Evolutionary conservation across 2,329 filamentous ascomycete genomes (phyloP).

Genomic region (Elsinoe arachidis): DNA sequence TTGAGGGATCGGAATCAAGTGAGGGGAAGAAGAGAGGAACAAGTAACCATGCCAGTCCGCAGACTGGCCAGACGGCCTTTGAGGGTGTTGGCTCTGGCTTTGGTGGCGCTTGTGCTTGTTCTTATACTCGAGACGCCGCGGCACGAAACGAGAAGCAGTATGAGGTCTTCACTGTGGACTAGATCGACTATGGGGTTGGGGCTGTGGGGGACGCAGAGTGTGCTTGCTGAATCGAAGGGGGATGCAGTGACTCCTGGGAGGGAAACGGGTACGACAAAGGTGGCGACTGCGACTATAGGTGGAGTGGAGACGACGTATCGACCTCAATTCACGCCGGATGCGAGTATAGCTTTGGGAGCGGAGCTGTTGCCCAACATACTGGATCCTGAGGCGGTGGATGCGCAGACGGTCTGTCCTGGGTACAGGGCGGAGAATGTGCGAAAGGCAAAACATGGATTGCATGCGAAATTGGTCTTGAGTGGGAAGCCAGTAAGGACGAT

Average conservation of each 20-base stretch:
- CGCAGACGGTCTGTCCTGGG: constrained; percentile 54
- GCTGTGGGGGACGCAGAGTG: neutral
- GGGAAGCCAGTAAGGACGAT: constrained; percentile 33
- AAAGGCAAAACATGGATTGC: constrained; percentile 40
- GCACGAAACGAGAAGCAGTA: neutral
- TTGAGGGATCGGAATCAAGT: neutral
- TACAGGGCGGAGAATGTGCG: constrained; percentile 47
- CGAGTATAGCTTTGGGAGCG: constrained; percentile 25
- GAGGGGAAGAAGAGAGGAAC: neutral
- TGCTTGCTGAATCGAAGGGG: neutral
- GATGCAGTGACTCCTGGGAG: neutral
- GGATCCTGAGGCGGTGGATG: constrained; percentile 55
- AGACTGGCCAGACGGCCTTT: neutral
- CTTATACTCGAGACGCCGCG: neutral
- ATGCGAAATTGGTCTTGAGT: constrained; percentile 44
- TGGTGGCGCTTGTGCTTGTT: neutral
- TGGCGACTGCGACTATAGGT: constrained; percentile 22
- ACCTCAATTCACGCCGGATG: constrained; percentile 27
- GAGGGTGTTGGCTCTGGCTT: neutral
- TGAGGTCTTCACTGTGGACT: neutral
- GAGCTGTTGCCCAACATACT: constrained; percentile 53
- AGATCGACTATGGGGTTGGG: neutral
- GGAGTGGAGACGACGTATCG: constrained; percentile 24
- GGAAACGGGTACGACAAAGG: neutral
- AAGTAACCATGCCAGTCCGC: neutral